Percentiles rank a stretch among this genome's conserved stretches.
Conservation (phyloP, 108 stramenopile species). For the Epithemia pelagica region DNA sequence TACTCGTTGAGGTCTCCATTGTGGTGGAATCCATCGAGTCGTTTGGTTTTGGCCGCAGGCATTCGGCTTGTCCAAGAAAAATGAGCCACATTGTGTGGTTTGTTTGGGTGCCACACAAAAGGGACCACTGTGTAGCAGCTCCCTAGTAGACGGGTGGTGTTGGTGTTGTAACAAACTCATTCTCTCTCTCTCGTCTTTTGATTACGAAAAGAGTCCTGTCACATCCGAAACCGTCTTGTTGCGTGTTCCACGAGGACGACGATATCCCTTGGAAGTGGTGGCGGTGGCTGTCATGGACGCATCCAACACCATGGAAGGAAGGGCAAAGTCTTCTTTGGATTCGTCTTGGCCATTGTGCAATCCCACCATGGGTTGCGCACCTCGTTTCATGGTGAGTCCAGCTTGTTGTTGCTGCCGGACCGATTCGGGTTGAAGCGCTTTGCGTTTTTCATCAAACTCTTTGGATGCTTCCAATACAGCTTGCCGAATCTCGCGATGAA, state of each 20-base stretch:
- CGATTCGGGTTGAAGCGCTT: background rate
- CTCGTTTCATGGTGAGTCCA: slow-evolving; percentile 19
- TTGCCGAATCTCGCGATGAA: slow-evolving; percentile 50
- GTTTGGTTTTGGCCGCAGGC: too few relatives aligned
- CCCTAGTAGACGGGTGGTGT: too few relatives aligned
- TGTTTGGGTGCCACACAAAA: too few relatives aligned
- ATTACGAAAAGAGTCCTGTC: slow-evolving; percentile 12
- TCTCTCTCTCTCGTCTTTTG: too few relatives aligned
- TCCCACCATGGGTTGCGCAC: slow-evolving; percentile 4
- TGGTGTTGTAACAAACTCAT: too few relatives aligned
- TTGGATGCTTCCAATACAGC: slow-evolving; percentile 55
- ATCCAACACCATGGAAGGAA: too few relatives aligned
- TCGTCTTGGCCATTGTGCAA: background rate
- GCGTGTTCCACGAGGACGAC: slow-evolving; percentile 1
- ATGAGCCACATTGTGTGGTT: too few relatives aligned
- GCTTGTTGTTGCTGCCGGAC: slow-evolving; percentile 8
- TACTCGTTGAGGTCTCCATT: too few relatives aligned
- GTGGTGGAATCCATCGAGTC: too few relatives aligned
- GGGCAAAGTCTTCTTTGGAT: slow-evolving; percentile 4
- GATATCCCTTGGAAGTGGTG: slow-evolving; percentile 9
- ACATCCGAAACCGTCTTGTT: slow-evolving; percentile 14
- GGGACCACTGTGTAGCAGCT: too few relatives aligned
- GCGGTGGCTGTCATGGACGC: too few relatives aligned
- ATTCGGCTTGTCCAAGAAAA: too few relatives aligned
- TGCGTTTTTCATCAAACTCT: slow-evolving; percentile 52